Evolutionary conservation across 2,329 filamentous ascomycete genomes (phyloP), one percentile per base, ranked within the genome.

Genomic region (Phyllosticta citriasiana): DNA sequence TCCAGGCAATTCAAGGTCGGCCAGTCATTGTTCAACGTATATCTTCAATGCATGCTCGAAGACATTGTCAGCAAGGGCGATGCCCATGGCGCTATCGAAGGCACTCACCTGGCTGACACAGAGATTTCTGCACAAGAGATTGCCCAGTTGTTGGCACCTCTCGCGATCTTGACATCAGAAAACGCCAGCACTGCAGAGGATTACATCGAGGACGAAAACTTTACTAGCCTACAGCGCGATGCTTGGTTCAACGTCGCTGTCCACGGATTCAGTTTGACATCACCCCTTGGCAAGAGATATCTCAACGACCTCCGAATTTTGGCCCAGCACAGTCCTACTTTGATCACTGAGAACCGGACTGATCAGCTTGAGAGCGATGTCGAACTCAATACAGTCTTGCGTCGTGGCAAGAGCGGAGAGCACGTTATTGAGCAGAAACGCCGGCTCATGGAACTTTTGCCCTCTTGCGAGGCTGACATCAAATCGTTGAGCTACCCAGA

Each of bases 241-340:
- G 90, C 91, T 4, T 99, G 94, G 94, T 97, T 97, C 77, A 99
- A 99, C 69, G 91, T 97, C 64, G 89, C 92, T 24, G 88, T 96
- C 0, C 94, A 99, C 72, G 94, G 92, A 4, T 96, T 97, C 71
- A 87, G 86, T 9, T 80, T 88, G 10, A 82, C 83, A 16, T 93
- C 91, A 0, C 82, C 86, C 16, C 83, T 88, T 60, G 89, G 87
- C 19, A 87, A 86, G 70, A 83, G 84, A 66, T 85, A 95, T 67
- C 75, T 86, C 57, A 82, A 87, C 62, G 91, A 97, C 70, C 80
- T 99, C 22, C 85, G 89, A 25, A 80, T 89, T 40, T 86, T 99
- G 71, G 93, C 95, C 1, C 84, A 91, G 57, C 87, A 96, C 73
- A 96, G 92, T 12, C 87, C 89, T 27, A 89, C 94, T 0, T 77